phyloP scores from a whole-genome alignment of 441 rosid genomes.

The Gossypium schwendimanii region DNA sequence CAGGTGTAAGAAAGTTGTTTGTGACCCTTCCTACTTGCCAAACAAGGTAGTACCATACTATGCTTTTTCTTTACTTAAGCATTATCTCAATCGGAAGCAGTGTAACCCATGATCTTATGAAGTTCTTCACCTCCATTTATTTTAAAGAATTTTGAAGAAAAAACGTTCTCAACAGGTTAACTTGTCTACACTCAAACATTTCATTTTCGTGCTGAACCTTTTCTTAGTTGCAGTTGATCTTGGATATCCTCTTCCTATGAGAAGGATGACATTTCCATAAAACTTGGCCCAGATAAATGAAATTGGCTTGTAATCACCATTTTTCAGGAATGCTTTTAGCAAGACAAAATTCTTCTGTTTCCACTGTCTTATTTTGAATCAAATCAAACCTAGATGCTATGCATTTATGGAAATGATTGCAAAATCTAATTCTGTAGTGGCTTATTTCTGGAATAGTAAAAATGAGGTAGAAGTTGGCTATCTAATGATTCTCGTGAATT shows the following conservation, averaged over 20 bases:
- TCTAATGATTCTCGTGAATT: constrained; percentile 15
- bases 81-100: background rate
- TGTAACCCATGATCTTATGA: background rate
- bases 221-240: background rate
- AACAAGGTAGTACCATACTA: constrained; percentile 43
- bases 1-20: constrained; percentile 78
- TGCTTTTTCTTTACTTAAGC: constrained; percentile 5
- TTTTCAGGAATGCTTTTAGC: background rate
- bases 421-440: background rate
- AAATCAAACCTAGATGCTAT: background rate
- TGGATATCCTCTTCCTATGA: background rate
- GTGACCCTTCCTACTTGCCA: constrained; percentile 80
- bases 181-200: background rate
- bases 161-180: background rate
- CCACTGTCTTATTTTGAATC: background rate
- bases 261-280: background rate
- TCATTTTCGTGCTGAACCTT: background rate
- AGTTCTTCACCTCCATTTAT: background rate
- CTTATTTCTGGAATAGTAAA: background rate
- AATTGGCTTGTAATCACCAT: background rate
- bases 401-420: background rate
- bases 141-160: background rate
- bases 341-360: background rate
- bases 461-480: background rate
- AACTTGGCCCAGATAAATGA: constrained; percentile 1